phyloP scores from a whole-genome alignment of 2,329 filamentous ascomycete species.

The Chrysoporthe austroafricana region DNA sequence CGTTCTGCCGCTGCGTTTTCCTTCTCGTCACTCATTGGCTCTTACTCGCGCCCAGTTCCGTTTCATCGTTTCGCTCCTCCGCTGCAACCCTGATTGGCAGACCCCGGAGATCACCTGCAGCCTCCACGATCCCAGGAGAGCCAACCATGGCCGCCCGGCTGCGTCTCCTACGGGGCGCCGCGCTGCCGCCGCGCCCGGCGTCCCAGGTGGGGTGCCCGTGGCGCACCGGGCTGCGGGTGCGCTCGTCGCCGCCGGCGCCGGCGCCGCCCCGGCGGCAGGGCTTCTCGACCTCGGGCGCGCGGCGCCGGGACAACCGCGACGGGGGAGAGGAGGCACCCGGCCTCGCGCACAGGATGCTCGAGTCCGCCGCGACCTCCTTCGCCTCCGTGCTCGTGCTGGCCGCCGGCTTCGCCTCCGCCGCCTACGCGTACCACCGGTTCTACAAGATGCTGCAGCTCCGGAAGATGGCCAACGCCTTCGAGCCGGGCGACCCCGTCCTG shows the following conservation, averaged over 20 bases:
- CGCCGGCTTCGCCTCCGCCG: constrained; percentile 65
- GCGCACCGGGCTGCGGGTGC: too few relatives aligned
- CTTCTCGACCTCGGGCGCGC: constrained; percentile 19
- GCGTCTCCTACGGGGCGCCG: constrained; percentile 13
- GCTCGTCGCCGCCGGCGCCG: too few relatives aligned
- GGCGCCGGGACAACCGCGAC: constrained; percentile 20
- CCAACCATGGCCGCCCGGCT: constrained; percentile 19
- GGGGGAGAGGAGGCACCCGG: constrained; percentile 37
- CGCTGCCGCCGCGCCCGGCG: constrained; percentile 7
- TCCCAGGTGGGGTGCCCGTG: too few relatives aligned
- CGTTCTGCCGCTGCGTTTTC: background rate
- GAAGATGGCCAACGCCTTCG: constrained; percentile 92
- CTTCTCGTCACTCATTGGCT: too few relatives aligned
- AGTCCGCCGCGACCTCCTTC: constrained; percentile 75
- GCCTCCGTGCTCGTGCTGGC: constrained; percentile 75
- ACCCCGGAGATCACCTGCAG: background rate
- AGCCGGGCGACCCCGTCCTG: constrained; percentile 86
- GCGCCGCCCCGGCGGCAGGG: too few relatives aligned
- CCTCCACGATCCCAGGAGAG: background rate
- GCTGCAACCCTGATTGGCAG: background rate
- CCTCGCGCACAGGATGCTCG: constrained; percentile 66
- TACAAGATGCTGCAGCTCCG: constrained; percentile 91
- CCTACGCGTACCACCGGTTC: constrained; percentile 76
- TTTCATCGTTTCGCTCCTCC: background rate
- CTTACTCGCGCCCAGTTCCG: background rate